Evolutionary conservation across 345 rosid species (phyloP).

Genomic region (Draba incana): DNA sequence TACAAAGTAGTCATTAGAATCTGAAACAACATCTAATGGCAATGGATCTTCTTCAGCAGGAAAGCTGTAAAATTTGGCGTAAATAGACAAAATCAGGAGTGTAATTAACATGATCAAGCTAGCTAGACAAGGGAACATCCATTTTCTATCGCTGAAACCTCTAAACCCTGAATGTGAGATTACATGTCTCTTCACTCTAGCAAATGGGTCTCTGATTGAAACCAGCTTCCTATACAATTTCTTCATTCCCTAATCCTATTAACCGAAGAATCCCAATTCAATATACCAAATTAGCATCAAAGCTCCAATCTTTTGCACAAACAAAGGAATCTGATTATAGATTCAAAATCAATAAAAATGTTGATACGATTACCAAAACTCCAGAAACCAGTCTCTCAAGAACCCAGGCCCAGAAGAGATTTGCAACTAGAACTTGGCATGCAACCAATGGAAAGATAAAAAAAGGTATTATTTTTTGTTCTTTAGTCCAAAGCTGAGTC

Average conservation of each 20-base stretch:
- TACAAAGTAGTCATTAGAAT: conserved; percentile 64
- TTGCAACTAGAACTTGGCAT: conserved; percentile 6
- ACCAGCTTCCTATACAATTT: conserved; percentile 51
- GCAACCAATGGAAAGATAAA: conserved; percentile 29
- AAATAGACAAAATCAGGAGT: conserved; percentile 50
- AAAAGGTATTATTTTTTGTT: neutral
- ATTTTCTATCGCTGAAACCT: conserved; percentile 67
- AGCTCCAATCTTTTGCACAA: neutral
- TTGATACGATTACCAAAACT: conserved; percentile 14
- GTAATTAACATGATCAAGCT: conserved; percentile 70
- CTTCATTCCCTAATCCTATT: conserved; percentile 50
- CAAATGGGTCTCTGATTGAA: conserved; percentile 44
- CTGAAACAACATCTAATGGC: conserved; percentile 54
- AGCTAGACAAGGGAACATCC: conserved; percentile 79
- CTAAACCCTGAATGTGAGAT: conserved; percentile 60
- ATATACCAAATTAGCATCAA: neutral
- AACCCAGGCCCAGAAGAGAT: conserved; percentile 2
- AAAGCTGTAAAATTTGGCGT: conserved; percentile 51
- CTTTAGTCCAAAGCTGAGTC: conserved; percentile 38
- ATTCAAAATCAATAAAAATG: conserved; percentile 3
- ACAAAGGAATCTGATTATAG: neutral
- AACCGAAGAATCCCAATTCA: too few relatives aligned
- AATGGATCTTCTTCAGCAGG: conserved; percentile 47
- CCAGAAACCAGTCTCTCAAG: too few relatives aligned
- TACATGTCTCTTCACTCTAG: conserved; percentile 59